Evolutionary conservation across 371 early-diverging fungal species (phyloP).

Genomic region (Rhizopus sp.): DNA sequence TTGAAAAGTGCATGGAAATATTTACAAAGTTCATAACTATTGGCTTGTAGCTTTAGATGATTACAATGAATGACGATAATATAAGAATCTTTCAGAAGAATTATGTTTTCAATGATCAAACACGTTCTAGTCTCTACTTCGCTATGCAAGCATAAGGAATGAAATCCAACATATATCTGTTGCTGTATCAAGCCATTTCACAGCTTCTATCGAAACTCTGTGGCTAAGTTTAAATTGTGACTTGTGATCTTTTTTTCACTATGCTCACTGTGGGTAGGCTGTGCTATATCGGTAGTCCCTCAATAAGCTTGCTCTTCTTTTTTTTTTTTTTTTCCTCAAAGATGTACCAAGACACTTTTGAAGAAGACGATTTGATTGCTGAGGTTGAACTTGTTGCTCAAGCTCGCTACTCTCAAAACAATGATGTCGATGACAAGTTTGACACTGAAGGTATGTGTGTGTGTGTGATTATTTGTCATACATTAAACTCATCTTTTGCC

Average conservation of each 20-base stretch:
- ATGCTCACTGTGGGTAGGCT: background rate
- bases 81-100: too few species aligned
- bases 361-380: constrained; percentile 81
- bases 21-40: too few species aligned
- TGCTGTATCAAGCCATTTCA: background rate
- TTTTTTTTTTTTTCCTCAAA: background rate
- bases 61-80: too few species aligned
- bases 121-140: too few species aligned
- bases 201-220: background rate
- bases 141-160: too few species aligned
- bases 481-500: constrained; percentile 4
- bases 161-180: too few species aligned
- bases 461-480: background rate
- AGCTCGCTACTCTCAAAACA: constrained; percentile 45
- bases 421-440: constrained; percentile 58
- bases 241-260: background rate
- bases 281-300: too few species aligned
- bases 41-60: too few species aligned
- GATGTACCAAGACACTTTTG: constrained; percentile 72
- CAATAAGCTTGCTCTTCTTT: background rate
- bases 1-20: too few species aligned
- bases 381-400: constrained; percentile 82
- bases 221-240: background rate
- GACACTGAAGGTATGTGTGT: constrained; percentile 40
- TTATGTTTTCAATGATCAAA: too few species aligned